Conservation (phyloP, 345 rosid genomes). For the Citrus unshiu region DNA sequence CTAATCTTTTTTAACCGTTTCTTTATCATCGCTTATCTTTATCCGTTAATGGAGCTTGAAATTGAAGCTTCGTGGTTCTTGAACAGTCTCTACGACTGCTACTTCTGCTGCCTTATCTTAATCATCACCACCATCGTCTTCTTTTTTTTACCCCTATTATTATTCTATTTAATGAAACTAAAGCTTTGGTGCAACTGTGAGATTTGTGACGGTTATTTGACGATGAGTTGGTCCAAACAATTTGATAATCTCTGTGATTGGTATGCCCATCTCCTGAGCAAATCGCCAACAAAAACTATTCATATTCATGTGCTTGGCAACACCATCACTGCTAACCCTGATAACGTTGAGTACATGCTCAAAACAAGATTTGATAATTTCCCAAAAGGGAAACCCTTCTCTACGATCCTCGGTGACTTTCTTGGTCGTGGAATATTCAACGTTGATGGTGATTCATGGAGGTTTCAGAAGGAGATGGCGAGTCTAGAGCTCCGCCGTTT, state of each 20-base stretch:
- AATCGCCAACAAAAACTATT: conserved; percentile 56
- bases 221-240: conserved; percentile 48
- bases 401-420: conserved; percentile 66
- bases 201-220: conserved; percentile 55
- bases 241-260: conserved; percentile 69
- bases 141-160: not conserved
- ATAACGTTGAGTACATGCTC: conserved; percentile 32
- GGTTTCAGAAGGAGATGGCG: conserved; percentile 62
- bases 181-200: conserved; percentile 66
- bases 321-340: conserved; percentile 61
- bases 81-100: conserved; percentile 10
- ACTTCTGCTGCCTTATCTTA: conserved; percentile 7
- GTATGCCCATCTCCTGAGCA: conserved; percentile 62
- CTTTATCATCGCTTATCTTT: not conserved
- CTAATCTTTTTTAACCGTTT: not conserved
- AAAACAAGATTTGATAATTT: conserved; percentile 55
- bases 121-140: conserved; percentile 11
- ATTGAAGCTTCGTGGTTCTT: conserved; percentile 14
- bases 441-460: conserved; percentile 72
- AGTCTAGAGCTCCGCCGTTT: conserved; percentile 49
- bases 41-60: conserved; percentile 25
- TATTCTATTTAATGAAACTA: conserved; percentile 9
- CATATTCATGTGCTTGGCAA: conserved; percentile 67
- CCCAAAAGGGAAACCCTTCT: conserved; percentile 82
- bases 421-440: conserved; percentile 80